phyloP scores from a whole-genome alignment of 768 basidiomycete species.

The Mrakia hoshinonis region DNA sequence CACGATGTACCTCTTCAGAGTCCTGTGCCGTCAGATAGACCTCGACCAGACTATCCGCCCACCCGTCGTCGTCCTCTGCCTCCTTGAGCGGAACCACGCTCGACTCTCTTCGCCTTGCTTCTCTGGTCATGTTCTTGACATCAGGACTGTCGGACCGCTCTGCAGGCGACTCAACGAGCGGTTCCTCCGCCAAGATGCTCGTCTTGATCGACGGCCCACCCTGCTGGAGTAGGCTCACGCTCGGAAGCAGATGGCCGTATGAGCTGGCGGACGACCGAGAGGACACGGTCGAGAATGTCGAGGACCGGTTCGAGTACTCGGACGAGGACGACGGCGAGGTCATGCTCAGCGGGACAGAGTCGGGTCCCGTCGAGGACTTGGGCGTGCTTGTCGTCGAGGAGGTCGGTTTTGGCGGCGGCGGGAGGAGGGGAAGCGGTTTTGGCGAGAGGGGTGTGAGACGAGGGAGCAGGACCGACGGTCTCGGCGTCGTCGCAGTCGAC shows the following conservation, averaged over 20 bases:
- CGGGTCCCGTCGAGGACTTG: not conserved
- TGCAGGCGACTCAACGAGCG: not conserved
- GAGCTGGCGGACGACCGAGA: not conserved
- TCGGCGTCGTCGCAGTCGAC: too few species aligned
- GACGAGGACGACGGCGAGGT: not conserved
- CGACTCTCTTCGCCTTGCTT: not conserved
- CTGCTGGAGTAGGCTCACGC: not conserved
- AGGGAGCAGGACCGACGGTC: too few species aligned
- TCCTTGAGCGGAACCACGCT: not conserved
- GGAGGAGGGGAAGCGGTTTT: not conserved
- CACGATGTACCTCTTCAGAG: too few species aligned
- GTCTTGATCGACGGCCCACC: not conserved
- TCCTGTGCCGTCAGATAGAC: too few species aligned
- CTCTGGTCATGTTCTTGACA: not conserved
- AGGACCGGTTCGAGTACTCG: constrained; percentile 5
- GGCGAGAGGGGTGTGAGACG: too few species aligned
- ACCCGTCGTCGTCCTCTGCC: not conserved
- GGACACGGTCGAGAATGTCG: not conserved
- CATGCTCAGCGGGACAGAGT: not conserved
- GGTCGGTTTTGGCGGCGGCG: not conserved
- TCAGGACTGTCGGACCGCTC: not conserved
- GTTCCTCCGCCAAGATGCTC: not conserved
- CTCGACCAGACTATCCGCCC: too few species aligned
- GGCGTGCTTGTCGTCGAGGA: not conserved
- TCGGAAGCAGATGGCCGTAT: not conserved